Base-by-base conservation (phyloP, 2,329 filamentous ascomycete species). In the Phialophora expanda region DNA sequence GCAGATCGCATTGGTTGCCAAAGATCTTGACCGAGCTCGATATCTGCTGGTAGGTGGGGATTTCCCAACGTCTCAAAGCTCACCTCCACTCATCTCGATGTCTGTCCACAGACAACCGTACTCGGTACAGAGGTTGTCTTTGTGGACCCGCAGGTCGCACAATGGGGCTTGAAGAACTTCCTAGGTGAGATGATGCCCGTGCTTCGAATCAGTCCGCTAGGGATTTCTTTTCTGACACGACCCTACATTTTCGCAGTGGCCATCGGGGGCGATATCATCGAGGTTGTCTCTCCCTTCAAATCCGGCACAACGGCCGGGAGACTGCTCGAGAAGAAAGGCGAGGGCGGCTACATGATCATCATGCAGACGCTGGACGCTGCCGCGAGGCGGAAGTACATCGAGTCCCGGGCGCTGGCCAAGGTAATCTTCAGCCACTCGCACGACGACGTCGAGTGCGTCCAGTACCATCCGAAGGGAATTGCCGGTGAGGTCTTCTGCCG, bases 311-410 rank as follows among this genome's bases (percentile, higher is more conserved):
- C 80, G 0, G 80, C 78, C 1, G 77, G 78, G 7, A 73, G 80
- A 34, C 69, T 81, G 4, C 77, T 82, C 17, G 61, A 75, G 1
- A 81, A 80, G 70, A 75, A 76, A 32, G 78, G 79, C 9, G 78
- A 81, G 62, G 79, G 80, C 7, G 80, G 81, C 3, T 83, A 82
- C 69, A 83, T 82, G 79, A 76, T 81, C 62, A 81, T 81, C 59
- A 82, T 83, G 80, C 80, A 82, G 67, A 82, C 77, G 1, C 68
- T 72, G 9, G 76, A 81, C 57, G 80, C 81, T 6, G 70, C 66
- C 22, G 73, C 73, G 55, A 74, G 78, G 24, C 75, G 76, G 26
- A 66, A 74, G 56, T 73, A 78, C 65, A 79, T 83, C 30, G 76
- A 79, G 59, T 67, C 72, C 0, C 73, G 74, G 2, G 67, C 69